Conservation (phyloP, 495 filamentous ascomycete genomes). For the Darksidea phi region DNA sequence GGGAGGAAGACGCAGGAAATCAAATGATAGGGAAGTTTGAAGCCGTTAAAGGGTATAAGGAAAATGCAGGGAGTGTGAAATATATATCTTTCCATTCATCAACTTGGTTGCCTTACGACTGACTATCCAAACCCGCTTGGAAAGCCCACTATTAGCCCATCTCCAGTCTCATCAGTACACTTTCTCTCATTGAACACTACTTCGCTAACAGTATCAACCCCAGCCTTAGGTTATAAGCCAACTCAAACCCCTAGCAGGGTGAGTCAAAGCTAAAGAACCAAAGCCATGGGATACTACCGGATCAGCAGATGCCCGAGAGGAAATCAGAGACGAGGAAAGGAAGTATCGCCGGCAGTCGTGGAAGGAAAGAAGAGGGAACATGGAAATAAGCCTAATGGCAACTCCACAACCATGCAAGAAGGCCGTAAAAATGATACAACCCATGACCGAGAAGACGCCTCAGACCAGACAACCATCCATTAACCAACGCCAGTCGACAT, state of each 20-base stretch:
- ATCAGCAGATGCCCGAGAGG: neutral
- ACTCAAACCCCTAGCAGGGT: neutral
- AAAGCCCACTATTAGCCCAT: no score
- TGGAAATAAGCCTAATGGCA: no score
- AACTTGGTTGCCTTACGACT: no score
- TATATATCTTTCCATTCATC: no score
- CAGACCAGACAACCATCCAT: neutral
- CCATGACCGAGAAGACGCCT: neutral
- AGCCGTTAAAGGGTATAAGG: no score
- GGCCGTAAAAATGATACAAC: neutral
- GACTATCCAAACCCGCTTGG: no score
- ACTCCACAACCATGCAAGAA: neutral
- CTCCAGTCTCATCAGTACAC: no score
- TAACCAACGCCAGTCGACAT: neutral
- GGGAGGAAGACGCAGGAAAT: slow-evolving; percentile 20
- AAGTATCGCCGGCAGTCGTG: neutral
- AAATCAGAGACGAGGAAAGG: neutral
- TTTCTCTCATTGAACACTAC: neutral
- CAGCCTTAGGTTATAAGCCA: neutral
- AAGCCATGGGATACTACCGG: neutral
- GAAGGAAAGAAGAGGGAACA: neutral
- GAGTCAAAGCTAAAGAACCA: neutral
- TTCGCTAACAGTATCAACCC: neutral
- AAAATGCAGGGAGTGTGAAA: no score
- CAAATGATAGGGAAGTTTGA: no score